Evolutionary conservation across 2,329 filamentous ascomycete species (phyloP), one percentile per base, ranked within the genome.

Genomic region (Penicillium hordei): DNA sequence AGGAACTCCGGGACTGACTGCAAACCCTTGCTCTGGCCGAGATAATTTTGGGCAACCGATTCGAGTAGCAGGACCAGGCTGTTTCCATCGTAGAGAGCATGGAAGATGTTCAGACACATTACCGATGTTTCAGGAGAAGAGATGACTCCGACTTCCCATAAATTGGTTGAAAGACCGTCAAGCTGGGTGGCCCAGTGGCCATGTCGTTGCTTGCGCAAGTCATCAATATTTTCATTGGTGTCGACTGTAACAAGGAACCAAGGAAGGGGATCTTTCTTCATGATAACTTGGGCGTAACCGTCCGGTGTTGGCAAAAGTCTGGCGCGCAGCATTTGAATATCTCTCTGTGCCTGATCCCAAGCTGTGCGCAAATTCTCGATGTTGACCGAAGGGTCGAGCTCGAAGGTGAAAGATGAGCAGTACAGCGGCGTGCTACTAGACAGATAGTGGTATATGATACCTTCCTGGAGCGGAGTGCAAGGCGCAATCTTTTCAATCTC

Each of bases 381-480:
- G n/a, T 85, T 79, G 5, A 84, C 68, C 0, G 71, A 60, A 0
- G 72, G 56, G 0, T 72, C 55, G 0, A 96, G 72, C 0, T 76
- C 65, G 43, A 93, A 86, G 0, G 74, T 75, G 68, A 97, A 96
- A 0, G 81, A 79, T 56, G 92, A 92, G 72, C 93, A 95, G 69
- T 97, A 97, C 0, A 89, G 75, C 0, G 81, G 79, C 0, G 77
- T 70, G 0, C 81, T 75, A 19, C 78, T 85, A 10, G 85, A 82
- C 38, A 89, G 70, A 25, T 86, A 87, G 48, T 86, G 83, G 6
- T 89, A 88, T 49, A 96, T 85, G 78, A 97, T 93, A 0, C 92
- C 93, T 70, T 93, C 86, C 68, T 97, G 93, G 1, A 96, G 77
- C 0, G 92, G 84, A 0, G 93, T 95, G 69, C 93, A 96, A 4